A percentile compares a stretch with the other conserved stretches of the same genome.
Conservation (phyloP, 192 early-diverging fungal genomes). For the Backusella circina region DNA sequence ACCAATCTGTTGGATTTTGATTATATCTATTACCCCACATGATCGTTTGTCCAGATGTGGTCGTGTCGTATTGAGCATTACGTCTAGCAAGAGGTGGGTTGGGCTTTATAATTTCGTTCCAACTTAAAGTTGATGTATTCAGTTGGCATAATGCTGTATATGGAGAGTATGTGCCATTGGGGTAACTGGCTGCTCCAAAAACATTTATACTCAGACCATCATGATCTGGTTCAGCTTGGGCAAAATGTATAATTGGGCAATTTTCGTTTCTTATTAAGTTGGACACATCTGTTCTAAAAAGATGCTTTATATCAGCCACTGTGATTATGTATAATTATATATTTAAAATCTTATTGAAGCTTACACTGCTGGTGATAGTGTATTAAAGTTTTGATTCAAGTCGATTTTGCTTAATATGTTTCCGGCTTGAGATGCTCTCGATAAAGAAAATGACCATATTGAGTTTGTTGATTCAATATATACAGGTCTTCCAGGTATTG, state of each 20-base stretch:
- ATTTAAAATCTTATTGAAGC: not conserved
- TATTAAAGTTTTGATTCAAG: not conserved
- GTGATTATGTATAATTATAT: not conserved
- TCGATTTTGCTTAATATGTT: constrained; percentile 5
- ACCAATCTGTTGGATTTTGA: not conserved
- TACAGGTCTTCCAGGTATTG: constrained; percentile 7
- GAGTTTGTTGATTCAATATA: not conserved
- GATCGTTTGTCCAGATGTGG: not conserved
- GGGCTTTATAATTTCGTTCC: not conserved
- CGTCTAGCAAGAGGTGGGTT: constrained; percentile 8
- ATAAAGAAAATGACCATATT: constrained; percentile 11
- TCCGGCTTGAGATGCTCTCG: constrained; percentile 9
- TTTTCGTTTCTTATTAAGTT: not conserved
- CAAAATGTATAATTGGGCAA: constrained; percentile 16
- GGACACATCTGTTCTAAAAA: constrained; percentile 4
- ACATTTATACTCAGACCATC: constrained; percentile 5
- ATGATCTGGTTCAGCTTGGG: not conserved
- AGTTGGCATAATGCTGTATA: not conserved
- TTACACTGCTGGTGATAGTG: constrained; percentile 3
- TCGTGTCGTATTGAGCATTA: not conserved
- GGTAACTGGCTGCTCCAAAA: not conserved
- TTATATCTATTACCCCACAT: not conserved
- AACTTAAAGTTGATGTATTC: not conserved
- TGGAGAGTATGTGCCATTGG: constrained; percentile 3
- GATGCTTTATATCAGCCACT: not conserved